Base-by-base conservation (phyloP, 495 filamentous ascomycete genomes). In the Daldinia caldariorum region DNA sequence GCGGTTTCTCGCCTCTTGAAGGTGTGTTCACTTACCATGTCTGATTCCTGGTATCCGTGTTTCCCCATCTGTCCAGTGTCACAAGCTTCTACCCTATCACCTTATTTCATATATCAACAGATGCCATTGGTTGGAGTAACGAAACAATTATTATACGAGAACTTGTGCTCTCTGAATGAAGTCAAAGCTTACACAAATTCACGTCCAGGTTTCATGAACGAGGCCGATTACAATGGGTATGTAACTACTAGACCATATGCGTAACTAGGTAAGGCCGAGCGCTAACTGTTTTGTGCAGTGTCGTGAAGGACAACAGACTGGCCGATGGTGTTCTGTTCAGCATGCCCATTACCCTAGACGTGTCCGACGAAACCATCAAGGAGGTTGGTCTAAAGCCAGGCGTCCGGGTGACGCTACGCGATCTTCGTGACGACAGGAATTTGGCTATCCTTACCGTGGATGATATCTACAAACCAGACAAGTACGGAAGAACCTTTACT, bases 1-100 rank as follows among this genome's bases (percentile, higher is more conserved):
- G 95, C 74, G 95, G 96, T 59, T 99, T 99, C 83, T 97, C 93
- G 70, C 95, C 95, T 55, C 87, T 99, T 20, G 96, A 98, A 86
- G 96, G 94, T 97, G 74, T 59, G 90, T 86, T 64, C 34, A 10
- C 29, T 14, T 51, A 32, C 38, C 14, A 35, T 57, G 32, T 32
- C 29, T 35, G 47, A 10, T 16, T 12, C 37, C 9, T 35, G 32
- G 37, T 56, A 16, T 34, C 55, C 62, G 55, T 53, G 43, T 61
- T 22, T 41, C 45, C 37, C 38, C 34, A 14, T 41, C 66, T 45
- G 71, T 69, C 70, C 66, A 58, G 65, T 69, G 45, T 54, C 34
- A 56, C 49, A n/a, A 53, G 54, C 3, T 31, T 16, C 20, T 60
- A 41, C 37, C 47, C 6, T 26, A 35, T 10, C 34, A 35, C 34